Evolutionary conservation across 257 asterid genomes (phyloP), one percentile per base, ranked within the genome.

Genomic region (Fraxinus americana): DNA sequence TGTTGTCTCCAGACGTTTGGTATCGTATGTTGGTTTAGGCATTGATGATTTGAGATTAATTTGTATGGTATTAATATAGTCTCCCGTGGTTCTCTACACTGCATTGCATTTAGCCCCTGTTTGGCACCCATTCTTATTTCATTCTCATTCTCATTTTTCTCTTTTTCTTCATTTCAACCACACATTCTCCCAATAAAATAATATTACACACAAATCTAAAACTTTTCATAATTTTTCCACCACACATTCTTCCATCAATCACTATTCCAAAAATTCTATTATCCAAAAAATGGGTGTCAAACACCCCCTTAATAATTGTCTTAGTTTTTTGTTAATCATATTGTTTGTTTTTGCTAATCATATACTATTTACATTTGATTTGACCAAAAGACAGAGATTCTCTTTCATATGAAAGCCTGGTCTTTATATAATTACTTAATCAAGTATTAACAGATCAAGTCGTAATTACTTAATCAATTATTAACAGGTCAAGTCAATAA

Each of bases 231-330:
- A n/a, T n/a, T n/a, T n/a, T n/a, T n/a, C n/a, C n/a, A n/a, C n/a
- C n/a, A n/a, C n/a, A n/a, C n/a, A n/a, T n/a, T n/a, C n/a, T n/a
- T n/a, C n/a, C n/a, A n/a, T n/a, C n/a, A n/a, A n/a, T n/a, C n/a
- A n/a, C n/a, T n/a, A n/a, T n/a, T n/a, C n/a, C n/a, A n/a, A n/a
- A n/a, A n/a, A n/a, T n/a, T n/a, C n/a, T n/a, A n/a, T n/a, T n/a
- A n/a, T n/a, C n/a, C n/a, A n/a, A n/a, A n/a, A n/a, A n/a, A n/a
- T n/a, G n/a, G n/a, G n/a, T n/a, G n/a, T n/a, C n/a, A n/a, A n/a
- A n/a, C n/a, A n/a, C n/a, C n/a, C n/a, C n/a, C n/a, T 21, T 75
- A 61, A 59, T 72, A 70, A 75, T 74, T 76, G 50, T 69, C 78
- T 66, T 38, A 70, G 71, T 65, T 61, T 66, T 45, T 30, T 45